Evolutionary conservation across 75 land plant genomes (phyloP), one percentile per base, ranked within the genome.

Genomic region (Pseudotsuga menziesii): DNA sequence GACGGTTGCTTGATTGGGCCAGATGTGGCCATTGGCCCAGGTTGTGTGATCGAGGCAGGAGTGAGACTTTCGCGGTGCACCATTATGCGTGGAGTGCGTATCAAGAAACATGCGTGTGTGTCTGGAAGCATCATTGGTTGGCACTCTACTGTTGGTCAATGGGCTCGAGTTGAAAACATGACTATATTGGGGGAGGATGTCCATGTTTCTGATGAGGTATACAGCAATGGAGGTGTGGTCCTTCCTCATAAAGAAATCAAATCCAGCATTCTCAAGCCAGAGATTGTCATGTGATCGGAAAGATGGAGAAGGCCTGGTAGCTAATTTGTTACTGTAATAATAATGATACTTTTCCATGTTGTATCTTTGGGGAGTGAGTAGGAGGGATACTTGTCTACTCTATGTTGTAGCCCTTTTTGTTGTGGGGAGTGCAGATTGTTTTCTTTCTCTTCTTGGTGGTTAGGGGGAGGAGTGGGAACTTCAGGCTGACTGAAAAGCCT

Each of bases 1-100:
- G 97, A 94, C 4, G 98, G 98, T 17, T 96, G 97, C 78, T 76
- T 94, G 79, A 91, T 96, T 32, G 98, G 98, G 3, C 98, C 98
- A 8, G 94, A 96, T 85, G 98, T 96, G 29, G 89, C 93, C 0
- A 86, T 96, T 44, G 98, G 98, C 14, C 98, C 98, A 2, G 91
- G 88, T 11, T 96, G 94, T 76, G 85, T 90, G 17, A 83, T 96
- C 17, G 98, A 96, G 76, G 78, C 88, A 8, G 95, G 98, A 11
- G 98, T 96, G 36, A 79, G 98, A 61, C 93, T 96, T 19, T 94
- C 98, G 19, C 70, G 88, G 60, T 96, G 98, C 91, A 96, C 98
- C 0, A 84, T 96, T 22, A 96, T 96, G 98, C 89, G 92, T 41
- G 98, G 98, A 11, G 94, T 82, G 4, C 87, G 93, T 17, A 80